Conservation (phyloP, 2,329 filamentous ascomycete genomes). For the Fusarium compactum region DNA sequence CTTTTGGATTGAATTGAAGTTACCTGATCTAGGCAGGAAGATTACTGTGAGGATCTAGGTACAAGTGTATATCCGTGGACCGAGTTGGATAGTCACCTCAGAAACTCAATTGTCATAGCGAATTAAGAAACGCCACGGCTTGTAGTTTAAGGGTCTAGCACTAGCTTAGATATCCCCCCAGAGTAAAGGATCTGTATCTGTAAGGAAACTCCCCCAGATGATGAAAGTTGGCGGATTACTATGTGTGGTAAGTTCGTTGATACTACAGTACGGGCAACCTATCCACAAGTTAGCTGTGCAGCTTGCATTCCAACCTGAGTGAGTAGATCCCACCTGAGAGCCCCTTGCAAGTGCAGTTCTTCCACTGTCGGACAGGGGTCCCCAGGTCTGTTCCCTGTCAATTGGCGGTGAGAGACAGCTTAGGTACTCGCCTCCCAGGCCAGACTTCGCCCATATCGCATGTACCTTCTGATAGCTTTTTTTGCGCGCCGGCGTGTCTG, state of each 20-base stretch:
- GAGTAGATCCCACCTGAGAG: conserved; percentile 29
- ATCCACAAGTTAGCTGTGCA: conserved; percentile 3
- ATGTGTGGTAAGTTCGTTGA: background rate
- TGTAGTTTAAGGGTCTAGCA: background rate
- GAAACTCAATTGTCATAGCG: background rate
- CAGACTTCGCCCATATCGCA: conserved; percentile 23
- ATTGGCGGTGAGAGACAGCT: conserved; percentile 47
- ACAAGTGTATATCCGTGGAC: background rate
- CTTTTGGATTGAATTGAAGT: background rate
- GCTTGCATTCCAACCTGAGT: conserved; percentile 3
- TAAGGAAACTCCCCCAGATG: background rate
- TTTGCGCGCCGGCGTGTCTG: conserved; percentile 17
- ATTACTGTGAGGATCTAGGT: background rate
- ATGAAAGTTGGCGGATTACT: background rate
- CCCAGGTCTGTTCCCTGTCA: conserved; percentile 41
- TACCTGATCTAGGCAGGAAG: background rate
- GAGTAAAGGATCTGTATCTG: background rate
- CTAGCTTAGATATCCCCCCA: background rate
- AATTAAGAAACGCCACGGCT: background rate
- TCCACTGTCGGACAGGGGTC: conserved; percentile 31
- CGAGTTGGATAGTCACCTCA: conserved; percentile 1
- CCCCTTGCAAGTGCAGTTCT: conserved; percentile 42
- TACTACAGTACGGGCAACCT: background rate
- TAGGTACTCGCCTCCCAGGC: conserved; percentile 31
- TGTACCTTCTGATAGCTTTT: conserved; percentile 18